These are phyloP conservation scores for Erysimum cheiranthoides DNA, from an alignment of 345 rosid species.

Conservation along the genomic window DNA sequence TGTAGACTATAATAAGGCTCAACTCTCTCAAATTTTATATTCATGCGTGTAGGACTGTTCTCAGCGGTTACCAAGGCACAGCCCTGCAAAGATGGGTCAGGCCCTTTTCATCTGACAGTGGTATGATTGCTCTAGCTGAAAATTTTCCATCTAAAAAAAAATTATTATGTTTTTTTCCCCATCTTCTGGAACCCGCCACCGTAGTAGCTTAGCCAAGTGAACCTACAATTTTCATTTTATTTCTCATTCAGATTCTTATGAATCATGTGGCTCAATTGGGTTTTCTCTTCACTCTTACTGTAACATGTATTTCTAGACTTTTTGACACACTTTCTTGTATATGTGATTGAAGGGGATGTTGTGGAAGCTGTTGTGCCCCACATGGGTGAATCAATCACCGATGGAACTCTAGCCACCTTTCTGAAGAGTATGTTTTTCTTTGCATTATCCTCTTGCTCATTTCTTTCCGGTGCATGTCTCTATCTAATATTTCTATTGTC, in stretches of 20 bases:
- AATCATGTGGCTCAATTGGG: background rate
- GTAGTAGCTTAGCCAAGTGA: background rate
- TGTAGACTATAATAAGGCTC: background rate
- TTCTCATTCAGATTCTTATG: conserved; percentile 20
- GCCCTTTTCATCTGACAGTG: conserved; percentile 71
- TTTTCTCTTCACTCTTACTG: conserved; percentile 9
- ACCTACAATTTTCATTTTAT: background rate
- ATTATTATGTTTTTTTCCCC: background rate
- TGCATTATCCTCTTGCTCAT: conserved; percentile 11
- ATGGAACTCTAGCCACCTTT: conserved; percentile 79
- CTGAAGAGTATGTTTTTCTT: conserved; percentile 61
- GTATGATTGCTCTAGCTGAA: conserved; percentile 49
- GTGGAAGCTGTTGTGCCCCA: conserved; percentile 83
- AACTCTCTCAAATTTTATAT: background rate
- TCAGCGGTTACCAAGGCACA: conserved; percentile 44
- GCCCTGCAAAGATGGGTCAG: conserved; percentile 56
- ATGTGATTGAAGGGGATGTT: conserved; percentile 58
- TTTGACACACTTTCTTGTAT: conserved; percentile 34
- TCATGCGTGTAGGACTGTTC: conserved; percentile 36
- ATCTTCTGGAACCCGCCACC: background rate
- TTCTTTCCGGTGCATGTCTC: background rate
- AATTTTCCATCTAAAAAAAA: background rate
- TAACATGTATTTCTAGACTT: conserved; percentile 5
- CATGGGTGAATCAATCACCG: conserved; percentile 94
- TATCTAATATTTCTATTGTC: background rate